Evolutionary conservation across 2,329 filamentous ascomycete genomes (phyloP).

Genomic region (Chalaropsis ovoidea): DNA sequence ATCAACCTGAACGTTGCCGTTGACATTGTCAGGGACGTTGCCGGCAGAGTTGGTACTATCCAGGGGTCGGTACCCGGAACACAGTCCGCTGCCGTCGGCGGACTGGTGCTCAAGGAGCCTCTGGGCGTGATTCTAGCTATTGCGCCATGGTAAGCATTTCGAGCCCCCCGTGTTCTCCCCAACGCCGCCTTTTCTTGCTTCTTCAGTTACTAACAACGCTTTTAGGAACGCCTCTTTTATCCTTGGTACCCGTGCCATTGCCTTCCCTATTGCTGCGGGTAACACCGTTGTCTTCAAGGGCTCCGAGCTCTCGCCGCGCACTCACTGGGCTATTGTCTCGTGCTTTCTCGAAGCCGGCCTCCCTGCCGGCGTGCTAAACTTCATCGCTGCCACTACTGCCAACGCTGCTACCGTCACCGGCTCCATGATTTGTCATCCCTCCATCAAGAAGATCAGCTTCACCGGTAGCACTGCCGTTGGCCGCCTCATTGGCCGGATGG

Average conservation of each 20-base stretch:
- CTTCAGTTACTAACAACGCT: neutral
- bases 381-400: conserved; percentile 55
- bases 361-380: conserved; percentile 62
- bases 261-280: conserved; percentile 62
- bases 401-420: conserved; percentile 58
- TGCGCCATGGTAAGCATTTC: conserved; percentile 58
- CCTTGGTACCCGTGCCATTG: conserved; percentile 45
- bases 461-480: conserved; percentile 69
- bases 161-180: neutral
- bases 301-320: conserved; percentile 56
- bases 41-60: conserved; percentile 36
- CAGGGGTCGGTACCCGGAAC: conserved; percentile 34
- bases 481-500: conserved; percentile 57
- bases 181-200: neutral
- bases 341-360: conserved; percentile 65
- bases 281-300: conserved; percentile 68
- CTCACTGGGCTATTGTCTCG: conserved; percentile 51
- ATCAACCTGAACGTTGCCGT: conserved; percentile 35
- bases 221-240: conserved; percentile 49
- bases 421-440: conserved; percentile 54
- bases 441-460: conserved; percentile 74
- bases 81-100: conserved; percentile 34
- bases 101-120: conserved; percentile 62
- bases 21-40: conserved; percentile 38
- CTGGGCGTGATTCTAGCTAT: conserved; percentile 71